phyloP scores from a whole-genome alignment of 805 yeast genomes.

The Kodamaea neixiangensis region DNA sequence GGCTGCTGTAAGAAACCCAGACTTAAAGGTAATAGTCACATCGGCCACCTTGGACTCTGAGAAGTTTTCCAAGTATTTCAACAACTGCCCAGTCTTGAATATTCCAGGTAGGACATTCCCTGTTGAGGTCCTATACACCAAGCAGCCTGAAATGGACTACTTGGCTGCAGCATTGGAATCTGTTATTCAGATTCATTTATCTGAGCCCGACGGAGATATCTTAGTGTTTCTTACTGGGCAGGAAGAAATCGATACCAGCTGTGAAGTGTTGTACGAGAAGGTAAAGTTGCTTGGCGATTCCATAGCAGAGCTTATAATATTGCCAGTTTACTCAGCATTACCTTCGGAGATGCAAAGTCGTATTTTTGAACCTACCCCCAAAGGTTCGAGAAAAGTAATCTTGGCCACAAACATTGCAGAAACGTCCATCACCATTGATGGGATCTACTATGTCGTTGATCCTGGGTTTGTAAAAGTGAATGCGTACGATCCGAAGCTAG shows the following conservation, averaged over 20 bases:
- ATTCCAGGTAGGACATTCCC: constrained; percentile 93
- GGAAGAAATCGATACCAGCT: constrained; percentile 90
- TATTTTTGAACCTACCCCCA: constrained; percentile 88
- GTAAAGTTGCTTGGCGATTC: constrained; percentile 63
- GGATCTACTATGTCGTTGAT: constrained; percentile 87
- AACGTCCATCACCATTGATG: constrained; percentile 94
- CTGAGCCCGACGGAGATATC: constrained; percentile 78
- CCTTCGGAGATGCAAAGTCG: constrained; percentile 88
- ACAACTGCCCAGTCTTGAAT: constrained; percentile 74
- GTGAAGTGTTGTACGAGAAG: constrained; percentile 68
- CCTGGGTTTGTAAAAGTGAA: constrained; percentile 94
- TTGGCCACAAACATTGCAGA: constrained; percentile 97
- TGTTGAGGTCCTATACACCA: constrained; percentile 79
- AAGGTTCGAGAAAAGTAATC: constrained; percentile 81
- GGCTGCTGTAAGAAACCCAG: constrained; percentile 69
- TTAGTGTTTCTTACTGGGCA: constrained; percentile 87
- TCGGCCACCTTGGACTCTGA: constrained; percentile 91
- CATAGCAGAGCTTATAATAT: constrained; percentile 66
- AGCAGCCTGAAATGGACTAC: constrained; percentile 85
- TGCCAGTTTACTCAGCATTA: constrained; percentile 89
- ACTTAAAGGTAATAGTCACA: constrained; percentile 76
- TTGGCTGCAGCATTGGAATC: constrained; percentile 81
- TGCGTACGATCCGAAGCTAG: constrained; percentile 81
- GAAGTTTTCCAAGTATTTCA: constrained; percentile 81
- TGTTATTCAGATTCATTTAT: constrained; percentile 80